Percentiles rank a stretch among this genome's conserved stretches.
These are phyloP conservation scores for Francoa sonchifolia DNA, from an alignment of 441 rosid genomes.

Conservation along the genomic window DNA sequence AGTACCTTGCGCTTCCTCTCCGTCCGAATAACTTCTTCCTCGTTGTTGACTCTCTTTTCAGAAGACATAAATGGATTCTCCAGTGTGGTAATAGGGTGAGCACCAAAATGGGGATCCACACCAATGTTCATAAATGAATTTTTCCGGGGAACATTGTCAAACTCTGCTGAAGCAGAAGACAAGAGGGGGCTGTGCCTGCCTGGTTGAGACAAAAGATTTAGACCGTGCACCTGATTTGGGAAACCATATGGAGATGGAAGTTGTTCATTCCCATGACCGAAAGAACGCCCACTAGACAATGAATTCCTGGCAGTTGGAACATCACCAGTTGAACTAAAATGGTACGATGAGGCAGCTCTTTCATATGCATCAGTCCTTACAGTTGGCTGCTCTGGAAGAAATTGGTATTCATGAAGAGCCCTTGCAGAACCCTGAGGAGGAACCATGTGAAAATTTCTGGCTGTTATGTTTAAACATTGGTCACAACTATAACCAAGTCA, in stretches of 20 bases:
- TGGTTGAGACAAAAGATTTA: constrained; percentile 58
- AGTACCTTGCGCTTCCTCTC: constrained; percentile 74
- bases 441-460: constrained; percentile 3
- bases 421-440: constrained; percentile 38
- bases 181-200: constrained; percentile 37
- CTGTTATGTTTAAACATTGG: too few relatives aligned
- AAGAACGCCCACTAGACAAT: constrained; percentile 25
- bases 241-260: constrained; percentile 34
- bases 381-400: constrained; percentile 77
- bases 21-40: constrained; percentile 39
- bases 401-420: constrained; percentile 76
- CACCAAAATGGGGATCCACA: constrained; percentile 24
- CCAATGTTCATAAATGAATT: constrained; percentile 27
- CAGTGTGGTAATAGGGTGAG: constrained; percentile 29
- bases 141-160: constrained; percentile 34
- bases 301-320: constrained; percentile 28
- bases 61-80: constrained; percentile 38
- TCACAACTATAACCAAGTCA: not conserved
- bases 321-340: constrained; percentile 33
- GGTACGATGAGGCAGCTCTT: constrained; percentile 37
- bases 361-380: constrained; percentile 44
- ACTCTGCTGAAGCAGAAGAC: constrained; percentile 35
- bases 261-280: constrained; percentile 41
- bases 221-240: constrained; percentile 38
- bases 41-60: constrained; percentile 36